Percentiles rank a stretch among this genome's conserved stretches.
Evolutionary conservation across 768 basidiomycete genomes (phyloP).

Genomic region (Leccinellum luteum): DNA sequence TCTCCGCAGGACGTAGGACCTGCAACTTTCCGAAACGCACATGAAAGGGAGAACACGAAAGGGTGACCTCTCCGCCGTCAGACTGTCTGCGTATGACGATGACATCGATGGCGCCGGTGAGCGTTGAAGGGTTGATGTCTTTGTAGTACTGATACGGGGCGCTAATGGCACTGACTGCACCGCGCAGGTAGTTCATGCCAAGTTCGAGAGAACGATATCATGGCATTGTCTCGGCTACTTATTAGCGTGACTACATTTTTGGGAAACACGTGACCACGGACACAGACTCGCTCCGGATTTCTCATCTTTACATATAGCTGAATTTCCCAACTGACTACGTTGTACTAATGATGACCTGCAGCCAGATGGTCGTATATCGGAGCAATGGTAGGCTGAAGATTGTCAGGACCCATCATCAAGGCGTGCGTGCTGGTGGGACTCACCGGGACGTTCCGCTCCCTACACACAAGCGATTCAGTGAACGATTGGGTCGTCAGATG

Average conservation of each 20-base stretch:
- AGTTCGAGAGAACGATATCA: not conserved
- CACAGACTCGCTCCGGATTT: too few species aligned
- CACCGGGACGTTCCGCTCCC: slow-evolving; percentile 85
- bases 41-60: slow-evolving; percentile 94
- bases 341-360: slow-evolving; percentile 30
- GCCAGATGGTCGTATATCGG: slow-evolving; percentile 62
- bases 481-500: not conserved
- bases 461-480: slow-evolving; percentile 29
- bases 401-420: not conserved
- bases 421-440: slow-evolving; percentile 24
- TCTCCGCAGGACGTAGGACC: slow-evolving; percentile 89
- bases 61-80: slow-evolving; percentile 59
- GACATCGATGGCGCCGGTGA: slow-evolving; percentile 98
- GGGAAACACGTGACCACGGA: slow-evolving; percentile 20
- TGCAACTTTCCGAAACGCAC: slow-evolving; percentile 98
- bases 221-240: not conserved
- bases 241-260: slow-evolving; percentile 2
- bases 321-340: not conserved
- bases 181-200: slow-evolving; percentile 83
- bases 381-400: slow-evolving; percentile 55
- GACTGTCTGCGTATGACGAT: slow-evolving; percentile 84
- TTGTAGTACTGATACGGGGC: slow-evolving; percentile 90
- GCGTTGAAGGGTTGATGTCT: slow-evolving; percentile 93
- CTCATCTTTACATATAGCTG: too few species aligned
- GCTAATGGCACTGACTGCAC: slow-evolving; percentile 80